phyloP scores from a whole-genome alignment of 306 rosid species.

The Vicia villosa region DNA sequence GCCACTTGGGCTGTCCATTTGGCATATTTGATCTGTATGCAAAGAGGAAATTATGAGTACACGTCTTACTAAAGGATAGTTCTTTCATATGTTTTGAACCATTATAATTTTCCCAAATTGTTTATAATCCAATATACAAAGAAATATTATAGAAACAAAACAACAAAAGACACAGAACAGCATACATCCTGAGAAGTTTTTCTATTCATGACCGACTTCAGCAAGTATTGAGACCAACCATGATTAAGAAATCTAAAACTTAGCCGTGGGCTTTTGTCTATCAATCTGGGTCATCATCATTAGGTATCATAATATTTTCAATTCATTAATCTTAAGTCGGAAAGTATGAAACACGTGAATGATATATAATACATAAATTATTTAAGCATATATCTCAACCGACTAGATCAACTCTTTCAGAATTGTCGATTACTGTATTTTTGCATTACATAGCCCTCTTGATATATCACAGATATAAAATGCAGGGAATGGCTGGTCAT shows the following conservation, averaged over 20 bases:
- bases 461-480: slow-evolving; percentile 2
- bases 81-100: slow-evolving; percentile 21
- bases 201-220: slow-evolving; percentile 1
- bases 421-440: slow-evolving; percentile 18
- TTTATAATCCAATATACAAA: slow-evolving; percentile 14
- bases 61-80: slow-evolving; percentile 7
- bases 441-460: slow-evolving; percentile 5
- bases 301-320: slow-evolving; percentile 6
- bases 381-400: slow-evolving; percentile 1
- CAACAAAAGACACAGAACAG: slow-evolving; percentile 5
- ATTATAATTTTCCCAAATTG: slow-evolving; percentile 20
- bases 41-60: slow-evolving; percentile 29
- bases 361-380: slow-evolving; percentile 10
- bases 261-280: slow-evolving; percentile 1
- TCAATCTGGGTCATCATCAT: slow-evolving; percentile 20
- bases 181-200: neutral
- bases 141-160: slow-evolving; percentile 30
- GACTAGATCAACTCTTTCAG: slow-evolving; percentile 3
- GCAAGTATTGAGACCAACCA: slow-evolving; percentile 28
- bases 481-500: slow-evolving; percentile 18
- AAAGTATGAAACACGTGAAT: slow-evolving; percentile 20
- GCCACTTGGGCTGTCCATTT: slow-evolving; percentile 99
- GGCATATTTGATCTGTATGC: slow-evolving; percentile 79
- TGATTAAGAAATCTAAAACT: slow-evolving; percentile 30
- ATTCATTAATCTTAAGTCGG: slow-evolving; percentile 27